Conservation (phyloP, 2,329 filamentous ascomycete genomes). For the Teratosphaeria pseudoeucalypti region DNA sequence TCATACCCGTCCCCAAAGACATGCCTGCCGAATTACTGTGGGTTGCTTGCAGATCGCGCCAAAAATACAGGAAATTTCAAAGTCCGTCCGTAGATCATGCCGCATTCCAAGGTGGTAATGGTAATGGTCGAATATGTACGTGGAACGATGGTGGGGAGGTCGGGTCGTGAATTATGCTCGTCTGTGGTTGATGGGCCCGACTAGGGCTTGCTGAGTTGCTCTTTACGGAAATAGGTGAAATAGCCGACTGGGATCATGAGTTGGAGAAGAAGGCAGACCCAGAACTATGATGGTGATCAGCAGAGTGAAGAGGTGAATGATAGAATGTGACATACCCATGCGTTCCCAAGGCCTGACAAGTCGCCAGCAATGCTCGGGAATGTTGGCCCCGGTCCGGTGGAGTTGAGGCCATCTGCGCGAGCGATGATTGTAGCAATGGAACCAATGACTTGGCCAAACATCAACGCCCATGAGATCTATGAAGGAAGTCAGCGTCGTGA, state of each 20-base stretch:
- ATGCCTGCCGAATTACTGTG: neutral
- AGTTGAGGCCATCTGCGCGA: slow-evolving; percentile 50
- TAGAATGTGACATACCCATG: slow-evolving; percentile 17
- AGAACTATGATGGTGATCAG: slow-evolving; percentile 41
- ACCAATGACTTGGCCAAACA: slow-evolving; percentile 52
- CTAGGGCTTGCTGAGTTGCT: slow-evolving; percentile 46
- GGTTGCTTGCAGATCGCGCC: neutral
- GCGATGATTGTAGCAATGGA: slow-evolving; percentile 53
- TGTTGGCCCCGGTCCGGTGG: slow-evolving; percentile 48
- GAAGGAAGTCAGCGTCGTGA: neutral
- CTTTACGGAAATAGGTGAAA: slow-evolving; percentile 47
- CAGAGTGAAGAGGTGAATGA: neutral
- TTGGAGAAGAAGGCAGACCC: slow-evolving; percentile 50
- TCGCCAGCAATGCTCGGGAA: slow-evolving; percentile 49
- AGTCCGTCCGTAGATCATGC: neutral
- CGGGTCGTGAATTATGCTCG: neutral
- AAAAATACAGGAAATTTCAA: neutral
- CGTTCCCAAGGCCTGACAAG: slow-evolving; percentile 5
- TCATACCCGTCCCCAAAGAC: neutral
- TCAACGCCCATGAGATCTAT: slow-evolving; percentile 43
- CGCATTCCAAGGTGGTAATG: neutral
- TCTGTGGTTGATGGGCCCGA: neutral
- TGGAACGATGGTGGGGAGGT: neutral
- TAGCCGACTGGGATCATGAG: slow-evolving; percentile 49
- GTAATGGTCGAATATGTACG: neutral